Percentiles rank a stretch among this genome's conserved stretches.
Conservation (phyloP, 2,329 filamentous ascomycete genomes). For the Epichloe sibirici region DNA sequence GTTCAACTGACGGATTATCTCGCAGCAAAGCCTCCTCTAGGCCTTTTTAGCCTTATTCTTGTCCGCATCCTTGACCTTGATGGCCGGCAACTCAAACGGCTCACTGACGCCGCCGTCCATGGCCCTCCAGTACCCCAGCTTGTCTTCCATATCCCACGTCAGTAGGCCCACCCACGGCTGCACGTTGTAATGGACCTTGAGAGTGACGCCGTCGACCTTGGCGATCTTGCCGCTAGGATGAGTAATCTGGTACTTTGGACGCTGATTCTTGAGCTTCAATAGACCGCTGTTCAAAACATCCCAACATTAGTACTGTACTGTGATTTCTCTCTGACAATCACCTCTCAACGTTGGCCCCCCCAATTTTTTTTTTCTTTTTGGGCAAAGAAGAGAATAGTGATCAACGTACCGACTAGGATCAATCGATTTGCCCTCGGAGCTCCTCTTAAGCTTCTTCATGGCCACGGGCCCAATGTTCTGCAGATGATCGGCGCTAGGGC, state of each 20-base stretch:
- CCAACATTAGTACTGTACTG: no score
- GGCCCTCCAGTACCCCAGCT: constrained; percentile 51
- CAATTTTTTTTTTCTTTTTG: neutral
- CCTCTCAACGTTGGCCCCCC: neutral
- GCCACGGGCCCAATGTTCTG: constrained; percentile 46
- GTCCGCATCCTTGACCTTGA: constrained; percentile 39
- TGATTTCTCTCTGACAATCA: neutral
- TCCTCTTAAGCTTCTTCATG: constrained; percentile 50
- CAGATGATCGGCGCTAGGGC: constrained; percentile 50
- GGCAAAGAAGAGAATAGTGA: neutral
- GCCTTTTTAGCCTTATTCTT: constrained; percentile 10
- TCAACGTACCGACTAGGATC: constrained; percentile 41
- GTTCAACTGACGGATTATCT: no score
- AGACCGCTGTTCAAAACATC: constrained; percentile 43
- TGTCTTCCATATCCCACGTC: constrained; percentile 59
- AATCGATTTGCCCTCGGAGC: constrained; percentile 46
- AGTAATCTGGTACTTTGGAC: constrained; percentile 94
- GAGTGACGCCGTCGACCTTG: constrained; percentile 56
- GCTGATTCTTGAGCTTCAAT: constrained; percentile 69
- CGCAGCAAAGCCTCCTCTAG: neutral
- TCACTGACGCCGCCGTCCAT: constrained; percentile 53
- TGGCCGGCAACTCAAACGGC: constrained; percentile 49
- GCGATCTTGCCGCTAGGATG: constrained; percentile 74
- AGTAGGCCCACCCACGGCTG: constrained; percentile 91
- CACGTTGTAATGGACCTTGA: constrained; percentile 88